Base-by-base conservation (phyloP, 129 eudicot genomes). In the Scalesia atractyloides region DNA sequence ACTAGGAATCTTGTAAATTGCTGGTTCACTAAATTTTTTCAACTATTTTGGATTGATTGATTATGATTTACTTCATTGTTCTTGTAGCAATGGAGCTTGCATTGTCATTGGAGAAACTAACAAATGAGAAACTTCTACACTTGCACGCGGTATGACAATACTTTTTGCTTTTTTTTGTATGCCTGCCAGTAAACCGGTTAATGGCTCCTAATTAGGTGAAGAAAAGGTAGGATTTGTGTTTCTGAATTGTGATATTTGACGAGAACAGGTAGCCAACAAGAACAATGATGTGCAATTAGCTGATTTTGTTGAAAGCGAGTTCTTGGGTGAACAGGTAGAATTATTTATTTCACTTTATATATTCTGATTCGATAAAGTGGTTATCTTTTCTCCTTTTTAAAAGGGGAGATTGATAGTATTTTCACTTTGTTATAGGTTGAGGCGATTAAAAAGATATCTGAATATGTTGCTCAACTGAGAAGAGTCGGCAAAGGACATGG, bases 401-500 rank as follows among this genome's bases (percentile, higher is more conserved):
- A 9, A 53, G 20, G 9, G 41, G 9, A 69, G 15, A 13, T 60
- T 69, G 64, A 60, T 52, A 11, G 15, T 17, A 19, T 15, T 68
- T 76, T 47, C 1, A 10, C 46, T 79, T 39, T 68, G 33, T 39
- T 34, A 36, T 59, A 93, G 98, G 97, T 94, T 70, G 98, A 94
- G 74, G 86, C 98, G 10, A 94, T 94, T 16, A 94, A 90, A 87
- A 86, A 77, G 81, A 90, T 94, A 50, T 90, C 98, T 43, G 98
- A 94, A 76, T 94, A 94, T 76, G 98, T 94, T 52, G 98, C 98
- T 58, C 98, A 94, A 82, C 81, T 94, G 69, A 84, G 98, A 74
- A 84, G 98, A 80, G 85, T 94, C 39, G 97, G 98, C 81, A 90
- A 94, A 83, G 98, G 98, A 79, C 98, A 94, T 78, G 98, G 98